These are phyloP conservation scores for Brassica juncea DNA, from an alignment of 345 rosid genomes.

Conservation along the genomic window DNA sequence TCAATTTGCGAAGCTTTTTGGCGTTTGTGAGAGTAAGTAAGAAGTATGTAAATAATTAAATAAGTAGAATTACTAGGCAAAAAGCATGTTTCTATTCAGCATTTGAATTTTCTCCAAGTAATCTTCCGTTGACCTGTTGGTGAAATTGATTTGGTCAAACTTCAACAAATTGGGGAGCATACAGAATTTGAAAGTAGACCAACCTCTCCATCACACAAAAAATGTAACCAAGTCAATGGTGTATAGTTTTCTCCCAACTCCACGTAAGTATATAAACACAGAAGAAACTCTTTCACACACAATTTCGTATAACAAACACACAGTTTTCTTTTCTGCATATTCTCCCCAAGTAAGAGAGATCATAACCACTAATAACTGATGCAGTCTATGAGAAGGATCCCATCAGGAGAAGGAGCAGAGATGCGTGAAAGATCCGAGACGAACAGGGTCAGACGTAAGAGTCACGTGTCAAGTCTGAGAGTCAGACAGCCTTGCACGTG, in stretches of 20 bases:
- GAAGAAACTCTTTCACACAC: constrained; percentile 35
- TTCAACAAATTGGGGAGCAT: constrained; percentile 29
- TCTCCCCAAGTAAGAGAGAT: constrained; percentile 2
- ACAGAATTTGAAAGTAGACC: constrained; percentile 29
- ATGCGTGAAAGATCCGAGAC: constrained; percentile 22
- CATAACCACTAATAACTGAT: neutral
- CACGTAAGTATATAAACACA: constrained; percentile 23
- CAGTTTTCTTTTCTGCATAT: neutral
- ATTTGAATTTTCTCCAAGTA: neutral
- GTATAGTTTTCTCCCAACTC: neutral
- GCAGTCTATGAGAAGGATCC: constrained; percentile 36
- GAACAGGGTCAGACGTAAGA: constrained; percentile 22
- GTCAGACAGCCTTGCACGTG: constrained; percentile 36
- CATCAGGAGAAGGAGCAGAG: constrained; percentile 40
- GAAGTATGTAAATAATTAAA: neutral
- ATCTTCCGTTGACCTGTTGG: constrained; percentile 28
- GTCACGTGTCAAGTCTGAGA: constrained; percentile 29
- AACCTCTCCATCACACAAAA: constrained; percentile 34
- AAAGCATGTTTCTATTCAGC: constrained; percentile 1
- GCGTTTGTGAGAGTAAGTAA: constrained; percentile 15
- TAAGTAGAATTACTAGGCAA: neutral
- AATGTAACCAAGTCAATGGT: constrained; percentile 20
- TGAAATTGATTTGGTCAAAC: constrained; percentile 28
- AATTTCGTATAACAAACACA: neutral
- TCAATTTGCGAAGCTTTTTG: neutral